These are phyloP conservation scores for Achaetomium macrosporum DNA, from an alignment of 2,329 filamentous ascomycete species.

Conservation along the genomic window DNA sequence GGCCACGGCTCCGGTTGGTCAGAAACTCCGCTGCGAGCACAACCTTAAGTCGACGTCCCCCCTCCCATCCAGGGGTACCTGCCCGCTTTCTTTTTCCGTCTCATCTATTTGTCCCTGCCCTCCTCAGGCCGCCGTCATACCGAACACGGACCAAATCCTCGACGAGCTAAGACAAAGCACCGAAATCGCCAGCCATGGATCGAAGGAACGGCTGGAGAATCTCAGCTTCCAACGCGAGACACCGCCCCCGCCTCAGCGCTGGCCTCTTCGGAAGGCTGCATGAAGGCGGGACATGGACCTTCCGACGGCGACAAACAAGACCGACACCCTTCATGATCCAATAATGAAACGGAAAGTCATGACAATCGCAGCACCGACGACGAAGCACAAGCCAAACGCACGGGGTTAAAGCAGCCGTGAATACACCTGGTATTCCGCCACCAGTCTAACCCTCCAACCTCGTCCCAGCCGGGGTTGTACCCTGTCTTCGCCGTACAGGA, in stretches of 20 bases:
- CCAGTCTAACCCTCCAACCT: not conserved
- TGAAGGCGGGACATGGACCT: not conserved
- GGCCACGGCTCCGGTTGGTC: conserved; percentile 10
- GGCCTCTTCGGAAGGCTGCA: not conserved
- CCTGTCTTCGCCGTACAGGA: not conserved
- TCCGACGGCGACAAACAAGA: not conserved
- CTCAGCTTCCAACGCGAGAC: not conserved
- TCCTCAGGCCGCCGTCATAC: not conserved
- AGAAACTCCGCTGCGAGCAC: conserved; percentile 1
- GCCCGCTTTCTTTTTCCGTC: not conserved
- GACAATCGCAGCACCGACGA: not conserved
- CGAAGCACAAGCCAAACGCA: not conserved
- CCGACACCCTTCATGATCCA: not conserved
- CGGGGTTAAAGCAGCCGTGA: not conserved
- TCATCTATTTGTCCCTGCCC: not conserved
- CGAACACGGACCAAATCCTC: not conserved
- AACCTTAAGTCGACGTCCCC: conserved; percentile 16
- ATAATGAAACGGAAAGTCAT: not conserved
- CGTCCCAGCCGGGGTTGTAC: too few species aligned
- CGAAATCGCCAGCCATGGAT: not conserved
- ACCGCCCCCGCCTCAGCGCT: not conserved
- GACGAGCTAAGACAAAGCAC: not conserved
- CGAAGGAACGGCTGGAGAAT: not conserved
- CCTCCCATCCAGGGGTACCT: not conserved
- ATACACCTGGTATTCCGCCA: conserved; percentile 3